These are phyloP conservation scores for Pseudozyma hubeiensis DNA, from an alignment of 1,284 basidiomycete genomes.

Conservation along the genomic window DNA sequence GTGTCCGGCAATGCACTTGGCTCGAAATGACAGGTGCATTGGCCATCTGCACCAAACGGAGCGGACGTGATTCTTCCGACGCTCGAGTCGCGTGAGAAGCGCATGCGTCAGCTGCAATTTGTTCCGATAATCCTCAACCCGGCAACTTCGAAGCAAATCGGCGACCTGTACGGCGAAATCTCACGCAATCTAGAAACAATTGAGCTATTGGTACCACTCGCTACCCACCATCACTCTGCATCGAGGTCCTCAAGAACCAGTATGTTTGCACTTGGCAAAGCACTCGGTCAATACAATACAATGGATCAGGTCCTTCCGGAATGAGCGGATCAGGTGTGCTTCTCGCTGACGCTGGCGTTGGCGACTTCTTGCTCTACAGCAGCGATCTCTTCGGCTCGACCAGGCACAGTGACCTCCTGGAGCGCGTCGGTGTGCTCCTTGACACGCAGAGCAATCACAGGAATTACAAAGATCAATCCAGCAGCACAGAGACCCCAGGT, in stretches of 20 bases:
- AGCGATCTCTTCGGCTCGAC: slow-evolving; percentile 52
- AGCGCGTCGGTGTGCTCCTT: slow-evolving; percentile 52
- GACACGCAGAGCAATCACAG: slow-evolving; percentile 53
- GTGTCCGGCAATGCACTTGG: slow-evolving; percentile 24
- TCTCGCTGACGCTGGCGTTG: slow-evolving; percentile 14
- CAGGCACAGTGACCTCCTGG: slow-evolving; percentile 52
- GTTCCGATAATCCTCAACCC: not conserved
- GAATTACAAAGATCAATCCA: slow-evolving; percentile 52
- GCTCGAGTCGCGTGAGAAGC: slow-evolving; percentile 14
- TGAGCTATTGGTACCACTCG: no score
- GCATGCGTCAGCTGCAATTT: not conserved
- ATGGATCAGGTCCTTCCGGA: not conserved
- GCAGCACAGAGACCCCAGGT: slow-evolving; percentile 58
- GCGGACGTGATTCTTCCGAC: slow-evolving; percentile 38
- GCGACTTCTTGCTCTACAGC: slow-evolving; percentile 20
- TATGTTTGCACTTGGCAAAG: no score
- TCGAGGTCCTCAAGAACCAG: no score
- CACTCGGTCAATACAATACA: not conserved
- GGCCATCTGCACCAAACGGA: not conserved
- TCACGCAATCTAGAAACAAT: no score
- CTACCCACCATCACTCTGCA: no score
- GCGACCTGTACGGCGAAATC: not conserved
- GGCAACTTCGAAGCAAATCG: not conserved
- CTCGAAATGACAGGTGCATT: not conserved
- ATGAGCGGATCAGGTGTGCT: slow-evolving; percentile 9